A percentile compares a stretch with the other conserved stretches of the same genome.
Conservation (phyloP, 108 stramenopile species). For the Cyclotella atomus region DNA sequence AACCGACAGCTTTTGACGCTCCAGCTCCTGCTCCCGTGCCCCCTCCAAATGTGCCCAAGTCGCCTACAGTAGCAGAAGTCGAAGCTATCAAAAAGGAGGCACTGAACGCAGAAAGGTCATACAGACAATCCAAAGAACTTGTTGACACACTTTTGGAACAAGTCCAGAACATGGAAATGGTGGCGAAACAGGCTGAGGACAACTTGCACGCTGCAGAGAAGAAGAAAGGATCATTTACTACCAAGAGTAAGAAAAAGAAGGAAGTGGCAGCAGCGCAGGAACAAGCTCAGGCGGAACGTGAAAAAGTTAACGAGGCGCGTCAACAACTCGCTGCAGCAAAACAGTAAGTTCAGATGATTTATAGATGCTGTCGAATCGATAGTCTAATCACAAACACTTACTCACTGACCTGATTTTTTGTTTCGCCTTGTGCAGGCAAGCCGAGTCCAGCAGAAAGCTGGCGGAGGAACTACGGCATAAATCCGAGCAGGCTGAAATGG, state of each 20-base stretch:
- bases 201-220: constrained; percentile 43
- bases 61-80: constrained; percentile 42
- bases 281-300: constrained; percentile 57
- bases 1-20: not conserved
- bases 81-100: constrained; percentile 60
- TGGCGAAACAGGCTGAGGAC: constrained; percentile 72
- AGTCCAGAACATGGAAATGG: constrained; percentile 60
- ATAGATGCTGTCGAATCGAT: not conserved
- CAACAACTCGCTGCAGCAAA: constrained; percentile 60
- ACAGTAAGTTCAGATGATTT: constrained; percentile 1
- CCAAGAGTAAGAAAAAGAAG: constrained; percentile 75
- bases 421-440: constrained; percentile 17
- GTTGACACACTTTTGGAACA: constrained; percentile 48
- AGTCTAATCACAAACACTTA: not conserved
- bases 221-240: constrained; percentile 65
- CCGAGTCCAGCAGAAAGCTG: constrained; percentile 56
- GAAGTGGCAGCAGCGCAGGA: constrained; percentile 61
- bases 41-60: constrained; percentile 17
- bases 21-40: constrained; percentile 17
- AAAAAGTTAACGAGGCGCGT: constrained; percentile 63
- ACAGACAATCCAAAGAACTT: constrained; percentile 57
- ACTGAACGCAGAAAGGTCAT: constrained; percentile 59
- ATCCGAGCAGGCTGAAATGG: constrained; percentile 79
- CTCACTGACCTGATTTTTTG: not conserved
- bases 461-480: constrained; percentile 65